A percentile compares a stretch with the other conserved stretches of the same genome.
These are phyloP conservation scores for Pythium aquatile DNA, from an alignment of 352 stramenopile genomes.

Conservation along the genomic window DNA sequence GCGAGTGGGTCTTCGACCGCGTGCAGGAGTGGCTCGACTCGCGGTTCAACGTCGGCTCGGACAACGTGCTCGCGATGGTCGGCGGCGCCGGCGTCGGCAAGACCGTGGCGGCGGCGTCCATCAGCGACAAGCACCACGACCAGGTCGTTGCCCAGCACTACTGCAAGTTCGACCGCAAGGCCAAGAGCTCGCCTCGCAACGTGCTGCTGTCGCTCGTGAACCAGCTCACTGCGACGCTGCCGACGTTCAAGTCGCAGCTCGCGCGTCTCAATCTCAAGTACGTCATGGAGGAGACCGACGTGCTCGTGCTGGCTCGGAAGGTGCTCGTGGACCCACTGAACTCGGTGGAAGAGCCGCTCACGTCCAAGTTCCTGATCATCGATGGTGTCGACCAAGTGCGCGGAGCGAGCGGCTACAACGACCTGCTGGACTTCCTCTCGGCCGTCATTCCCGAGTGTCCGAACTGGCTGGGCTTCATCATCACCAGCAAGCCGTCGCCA, in stretches of 20 bases:
- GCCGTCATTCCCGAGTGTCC: conserved; percentile 61
- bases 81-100: conserved; percentile 73
- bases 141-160: conserved; percentile 69
- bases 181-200: conserved; percentile 66
- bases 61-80: conserved; percentile 64
- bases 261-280: conserved; percentile 81
- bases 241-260: conserved; percentile 79
- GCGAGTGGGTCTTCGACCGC: conserved; percentile 64
- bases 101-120: conserved; percentile 50
- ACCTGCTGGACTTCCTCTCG: conserved; percentile 68
- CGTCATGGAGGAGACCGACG: conserved; percentile 74
- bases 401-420: conserved; percentile 39
- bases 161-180: conserved; percentile 76
- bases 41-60: conserved; percentile 55
- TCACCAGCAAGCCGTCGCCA: conserved; percentile 68
- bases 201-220: conserved; percentile 81
- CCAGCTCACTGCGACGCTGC: conserved; percentile 66
- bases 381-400: conserved; percentile 77
- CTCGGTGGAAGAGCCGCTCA: conserved; percentile 60
- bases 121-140: conserved; percentile 52
- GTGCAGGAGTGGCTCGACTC: conserved; percentile 78
- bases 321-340: conserved; percentile 74
- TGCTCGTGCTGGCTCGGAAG: conserved; percentile 63
- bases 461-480: conserved; percentile 64
- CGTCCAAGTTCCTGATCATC: conserved; percentile 62